Percentiles rank a stretch among this genome's conserved stretches.
Conservation (phyloP, 805 yeast species). For the Torulaspora indica region DNA sequence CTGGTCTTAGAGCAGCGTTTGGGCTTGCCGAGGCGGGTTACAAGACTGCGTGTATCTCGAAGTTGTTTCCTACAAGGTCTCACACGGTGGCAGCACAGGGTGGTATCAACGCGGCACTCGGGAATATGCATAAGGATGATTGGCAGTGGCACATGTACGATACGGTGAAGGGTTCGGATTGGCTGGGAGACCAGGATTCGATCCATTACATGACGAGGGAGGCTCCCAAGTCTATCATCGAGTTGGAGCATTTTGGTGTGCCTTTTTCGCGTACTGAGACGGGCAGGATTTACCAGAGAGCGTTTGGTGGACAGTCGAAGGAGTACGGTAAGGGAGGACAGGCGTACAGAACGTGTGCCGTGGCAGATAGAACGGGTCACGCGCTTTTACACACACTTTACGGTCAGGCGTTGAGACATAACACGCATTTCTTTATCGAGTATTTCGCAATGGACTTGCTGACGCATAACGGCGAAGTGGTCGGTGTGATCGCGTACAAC, state of each 20-base stretch:
- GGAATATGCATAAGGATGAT: constrained; percentile 96
- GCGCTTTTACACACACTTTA: constrained; percentile 92
- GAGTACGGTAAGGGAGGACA: constrained; percentile 98
- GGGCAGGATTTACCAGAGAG: constrained; percentile 97
- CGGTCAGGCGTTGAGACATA: constrained; percentile 94
- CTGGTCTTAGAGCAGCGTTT: constrained; percentile 97
- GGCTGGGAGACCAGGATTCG: constrained; percentile 99
- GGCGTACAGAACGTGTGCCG: constrained; percentile 99
- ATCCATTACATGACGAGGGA: constrained; percentile 98
- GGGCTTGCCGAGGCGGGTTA: constrained; percentile 96
- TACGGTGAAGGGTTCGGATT: constrained; percentile 97
- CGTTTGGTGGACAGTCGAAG: constrained; percentile 96
- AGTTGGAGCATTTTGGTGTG: constrained; percentile 96
- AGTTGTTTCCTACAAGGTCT: constrained; percentile 95
- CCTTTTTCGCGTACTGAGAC: constrained; percentile 96
- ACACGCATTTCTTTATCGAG: constrained; percentile 97
- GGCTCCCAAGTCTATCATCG: constrained; percentile 93
- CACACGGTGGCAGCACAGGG: constrained; percentile 99
- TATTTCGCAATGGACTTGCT: constrained; percentile 91
- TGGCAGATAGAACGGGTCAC: constrained; percentile 98
- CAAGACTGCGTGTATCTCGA: constrained; percentile 96
- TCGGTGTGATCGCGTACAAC: constrained; percentile 95
- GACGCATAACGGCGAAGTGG: constrained; percentile 93
- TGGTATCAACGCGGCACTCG: constrained; percentile 98
- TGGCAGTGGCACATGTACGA: constrained; percentile 99